phyloP scores from a whole-genome alignment of 352 stramenopile species.

The Phytophthora quininea region DNA sequence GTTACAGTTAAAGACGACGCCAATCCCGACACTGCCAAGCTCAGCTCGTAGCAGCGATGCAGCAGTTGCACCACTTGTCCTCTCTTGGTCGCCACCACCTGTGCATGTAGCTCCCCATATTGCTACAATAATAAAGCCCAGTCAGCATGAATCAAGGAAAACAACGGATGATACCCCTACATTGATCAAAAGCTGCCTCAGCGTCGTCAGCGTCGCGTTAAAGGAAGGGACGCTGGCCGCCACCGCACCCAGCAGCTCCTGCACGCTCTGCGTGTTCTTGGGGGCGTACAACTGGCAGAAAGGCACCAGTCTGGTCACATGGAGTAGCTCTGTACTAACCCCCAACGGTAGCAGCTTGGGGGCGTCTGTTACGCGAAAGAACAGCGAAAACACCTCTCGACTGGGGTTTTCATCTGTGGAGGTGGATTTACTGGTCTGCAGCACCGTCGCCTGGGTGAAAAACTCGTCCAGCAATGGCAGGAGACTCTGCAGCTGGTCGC shows the following conservation, averaged over 20 bases:
- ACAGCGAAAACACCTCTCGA: constrained; percentile 45
- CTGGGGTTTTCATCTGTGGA: neutral
- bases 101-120: constrained; percentile 40
- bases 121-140: constrained; percentile 31
- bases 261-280: constrained; percentile 37
- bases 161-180: constrained; percentile 11
- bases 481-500: constrained; percentile 1
- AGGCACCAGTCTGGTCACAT: constrained; percentile 54
- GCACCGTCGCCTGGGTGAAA: constrained; percentile 21
- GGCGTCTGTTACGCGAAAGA: constrained; percentile 28
- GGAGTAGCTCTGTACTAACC: constrained; percentile 31
- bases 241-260: constrained; percentile 34
- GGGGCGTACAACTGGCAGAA: constrained; percentile 68
- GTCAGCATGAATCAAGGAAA: neutral
- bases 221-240: constrained; percentile 27
- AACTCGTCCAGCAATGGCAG: constrained; percentile 41
- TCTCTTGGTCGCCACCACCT: constrained; percentile 31
- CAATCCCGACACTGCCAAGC: constrained; percentile 43
- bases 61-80: constrained; percentile 50
- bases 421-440: constrained; percentile 21
- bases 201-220: constrained; percentile 13
- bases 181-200: constrained; percentile 45
- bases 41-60: constrained; percentile 48
- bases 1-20: constrained; percentile 18
- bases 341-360: constrained; percentile 30